phyloP scores from a whole-genome alignment of 2,329 filamentous ascomycete genomes.

The Epichloe hybrida region DNA sequence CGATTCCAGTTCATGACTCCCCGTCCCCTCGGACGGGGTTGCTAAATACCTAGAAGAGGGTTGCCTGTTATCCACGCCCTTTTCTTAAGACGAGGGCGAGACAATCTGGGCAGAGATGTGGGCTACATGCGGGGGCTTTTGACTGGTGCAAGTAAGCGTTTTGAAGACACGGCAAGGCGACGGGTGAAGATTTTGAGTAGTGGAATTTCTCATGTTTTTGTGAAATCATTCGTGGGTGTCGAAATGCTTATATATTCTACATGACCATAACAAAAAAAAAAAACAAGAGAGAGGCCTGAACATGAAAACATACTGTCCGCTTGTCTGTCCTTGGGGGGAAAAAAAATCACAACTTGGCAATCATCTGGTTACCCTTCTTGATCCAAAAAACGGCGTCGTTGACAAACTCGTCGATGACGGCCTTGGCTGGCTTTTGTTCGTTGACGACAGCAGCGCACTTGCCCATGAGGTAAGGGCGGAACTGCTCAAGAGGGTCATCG shows the following conservation, averaged over 20 bases:
- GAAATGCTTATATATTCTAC: constrained; percentile 11
- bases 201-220: background rate
- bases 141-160: no score
- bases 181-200: background rate
- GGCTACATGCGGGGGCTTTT: no score
- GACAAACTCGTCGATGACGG: constrained; percentile 88
- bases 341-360: constrained; percentile 52
- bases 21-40: no score
- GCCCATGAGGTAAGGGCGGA: constrained; percentile 87
- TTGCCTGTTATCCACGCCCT: no score
- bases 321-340: no score
- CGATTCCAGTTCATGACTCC: background rate
- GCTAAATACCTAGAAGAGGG: no score
- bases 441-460: constrained; percentile 90
- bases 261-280: constrained; percentile 8
- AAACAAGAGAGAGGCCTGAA: constrained; percentile 5
- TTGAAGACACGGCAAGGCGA: background rate
- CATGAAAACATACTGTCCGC: constrained; percentile 1
- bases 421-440: constrained; percentile 83
- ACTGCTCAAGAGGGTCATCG: constrained; percentile 84
- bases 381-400: constrained; percentile 60
- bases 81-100: no score
- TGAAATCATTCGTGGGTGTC: background rate
- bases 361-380: constrained; percentile 52
- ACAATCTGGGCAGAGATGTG: no score